These are phyloP conservation scores for Zymoseptoria pseudotritici DNA, from an alignment of 2,329 filamentous ascomycete genomes.

Conservation along the genomic window DNA sequence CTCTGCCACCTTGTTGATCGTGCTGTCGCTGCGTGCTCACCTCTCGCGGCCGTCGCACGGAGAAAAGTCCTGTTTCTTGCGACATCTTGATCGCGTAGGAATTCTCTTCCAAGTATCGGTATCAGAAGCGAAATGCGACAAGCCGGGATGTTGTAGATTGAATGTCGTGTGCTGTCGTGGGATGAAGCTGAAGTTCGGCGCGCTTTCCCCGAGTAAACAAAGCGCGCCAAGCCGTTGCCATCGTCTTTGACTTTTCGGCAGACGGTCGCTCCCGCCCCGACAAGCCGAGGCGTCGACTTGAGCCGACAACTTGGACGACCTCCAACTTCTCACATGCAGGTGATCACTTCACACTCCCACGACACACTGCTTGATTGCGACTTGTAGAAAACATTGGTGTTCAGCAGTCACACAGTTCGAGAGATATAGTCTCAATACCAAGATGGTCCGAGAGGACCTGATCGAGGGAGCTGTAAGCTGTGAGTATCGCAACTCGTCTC, in stretches of 20 bases:
- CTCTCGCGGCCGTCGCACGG: constrained; percentile 84
- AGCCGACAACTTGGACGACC: background rate
- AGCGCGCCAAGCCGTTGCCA: constrained; percentile 9
- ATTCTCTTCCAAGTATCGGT: background rate
- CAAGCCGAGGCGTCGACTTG: constrained; percentile 8
- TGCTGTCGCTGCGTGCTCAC: constrained; percentile 44
- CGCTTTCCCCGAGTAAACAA: background rate
- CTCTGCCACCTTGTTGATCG: constrained; percentile 5
- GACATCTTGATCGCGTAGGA: constrained; percentile 54
- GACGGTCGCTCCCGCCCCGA: constrained; percentile 62
- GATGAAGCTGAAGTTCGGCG: background rate
- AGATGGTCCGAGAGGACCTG: constrained; percentile 89
- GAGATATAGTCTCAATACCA: constrained; percentile 30
- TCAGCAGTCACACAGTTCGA: background rate
- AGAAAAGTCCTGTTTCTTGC: constrained; percentile 82
- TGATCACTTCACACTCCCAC: background rate
- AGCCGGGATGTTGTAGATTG: background rate
- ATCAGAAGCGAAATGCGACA: background rate
- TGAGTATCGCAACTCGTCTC: constrained; percentile 25
- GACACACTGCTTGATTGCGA: background rate
- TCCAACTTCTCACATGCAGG: background rate
- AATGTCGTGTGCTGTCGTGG: constrained; percentile 3
- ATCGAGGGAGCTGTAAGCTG: constrained; percentile 61
- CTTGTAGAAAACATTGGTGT: background rate
- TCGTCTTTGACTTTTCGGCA: constrained; percentile 63